Conservation (phyloP, 2,329 filamentous ascomycete species). For the Mycosphaerella arachidis region DNA sequence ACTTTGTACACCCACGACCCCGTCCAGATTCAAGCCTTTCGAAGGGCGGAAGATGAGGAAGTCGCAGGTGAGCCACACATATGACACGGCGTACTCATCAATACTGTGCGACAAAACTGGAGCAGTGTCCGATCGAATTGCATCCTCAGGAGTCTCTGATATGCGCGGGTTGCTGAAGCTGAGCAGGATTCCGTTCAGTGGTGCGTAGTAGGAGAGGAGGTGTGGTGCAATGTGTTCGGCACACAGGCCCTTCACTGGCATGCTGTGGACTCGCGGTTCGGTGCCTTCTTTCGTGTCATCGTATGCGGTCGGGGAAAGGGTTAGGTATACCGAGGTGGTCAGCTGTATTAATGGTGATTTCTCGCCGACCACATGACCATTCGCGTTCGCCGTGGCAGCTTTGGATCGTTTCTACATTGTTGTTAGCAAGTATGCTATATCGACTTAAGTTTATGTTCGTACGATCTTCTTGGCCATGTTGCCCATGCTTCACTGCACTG, state of each 20-base stretch:
- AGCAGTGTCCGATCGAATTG: constrained; percentile 1
- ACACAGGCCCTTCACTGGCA: constrained; percentile 65
- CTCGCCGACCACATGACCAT: background rate
- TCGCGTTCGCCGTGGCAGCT: background rate
- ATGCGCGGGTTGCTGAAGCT: constrained; percentile 67
- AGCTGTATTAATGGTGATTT: constrained; percentile 71
- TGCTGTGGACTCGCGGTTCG: constrained; percentile 34
- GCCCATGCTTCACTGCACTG: background rate
- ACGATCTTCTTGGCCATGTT: background rate
- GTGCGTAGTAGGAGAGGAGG: constrained; percentile 70
- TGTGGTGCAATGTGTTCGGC: constrained; percentile 71
- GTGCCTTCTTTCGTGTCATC: background rate
- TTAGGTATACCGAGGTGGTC: constrained; percentile 74
- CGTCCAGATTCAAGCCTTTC: constrained; percentile 70
- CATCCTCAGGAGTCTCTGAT: constrained; percentile 42
- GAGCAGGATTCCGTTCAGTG: constrained; percentile 68
- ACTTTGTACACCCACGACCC: constrained; percentile 77
- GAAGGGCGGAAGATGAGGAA: constrained; percentile 47
- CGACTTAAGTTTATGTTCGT: background rate
- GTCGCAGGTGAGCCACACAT: constrained; percentile 43
- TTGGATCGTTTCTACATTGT: background rate
- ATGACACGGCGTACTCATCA: constrained; percentile 81
- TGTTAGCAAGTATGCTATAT: background rate
- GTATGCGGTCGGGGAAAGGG: constrained; percentile 67
- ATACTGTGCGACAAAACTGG: constrained; percentile 46